A percentile compares a stretch with the other conserved stretches of the same genome.
Evolutionary conservation across 2,329 filamentous ascomycete species (phyloP).

Genomic region (Colletotrichum truncatum): DNA sequence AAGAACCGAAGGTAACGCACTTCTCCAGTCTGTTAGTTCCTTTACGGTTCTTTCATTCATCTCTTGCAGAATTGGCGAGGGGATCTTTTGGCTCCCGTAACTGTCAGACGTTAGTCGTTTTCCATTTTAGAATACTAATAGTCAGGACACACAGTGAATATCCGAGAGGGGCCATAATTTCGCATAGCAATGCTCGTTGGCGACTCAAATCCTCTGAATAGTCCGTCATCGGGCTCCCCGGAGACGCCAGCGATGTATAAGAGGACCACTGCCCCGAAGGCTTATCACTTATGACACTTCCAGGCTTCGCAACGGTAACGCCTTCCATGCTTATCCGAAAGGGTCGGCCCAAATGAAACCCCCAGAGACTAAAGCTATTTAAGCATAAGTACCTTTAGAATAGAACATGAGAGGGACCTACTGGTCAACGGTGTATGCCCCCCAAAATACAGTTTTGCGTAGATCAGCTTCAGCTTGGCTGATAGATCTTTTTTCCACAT

Average conservation of each 20-base stretch:
- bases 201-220: neutral
- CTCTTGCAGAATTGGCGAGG: slow-evolving; percentile 21
- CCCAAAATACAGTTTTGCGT: slow-evolving; percentile 40
- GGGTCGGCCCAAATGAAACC: slow-evolving; percentile 31
- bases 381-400: neutral
- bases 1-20: slow-evolving; percentile 25
- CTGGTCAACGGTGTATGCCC: slow-evolving; percentile 39
- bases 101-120: neutral
- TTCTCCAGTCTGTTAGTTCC: slow-evolving; percentile 33
- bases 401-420: slow-evolving; percentile 17
- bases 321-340: neutral
- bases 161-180: neutral
- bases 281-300: neutral
- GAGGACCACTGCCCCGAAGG: neutral
- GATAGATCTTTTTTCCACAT: slow-evolving; percentile 34
- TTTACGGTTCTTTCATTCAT: slow-evolving; percentile 27
- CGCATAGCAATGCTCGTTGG: slow-evolving; percentile 7
- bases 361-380: slow-evolving; percentile 33
- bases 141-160: neutral
- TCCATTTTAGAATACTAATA: neutral
- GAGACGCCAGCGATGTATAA: neutral
- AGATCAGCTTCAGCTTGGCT: slow-evolving; percentile 36
- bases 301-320: neutral
- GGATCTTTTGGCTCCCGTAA: slow-evolving; percentile 32
- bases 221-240: neutral